Evolutionary conservation across 164 flowering plant genomes (phyloP), one percentile per base, ranked within the genome.

Genomic region (Liriodendron chinense): DNA sequence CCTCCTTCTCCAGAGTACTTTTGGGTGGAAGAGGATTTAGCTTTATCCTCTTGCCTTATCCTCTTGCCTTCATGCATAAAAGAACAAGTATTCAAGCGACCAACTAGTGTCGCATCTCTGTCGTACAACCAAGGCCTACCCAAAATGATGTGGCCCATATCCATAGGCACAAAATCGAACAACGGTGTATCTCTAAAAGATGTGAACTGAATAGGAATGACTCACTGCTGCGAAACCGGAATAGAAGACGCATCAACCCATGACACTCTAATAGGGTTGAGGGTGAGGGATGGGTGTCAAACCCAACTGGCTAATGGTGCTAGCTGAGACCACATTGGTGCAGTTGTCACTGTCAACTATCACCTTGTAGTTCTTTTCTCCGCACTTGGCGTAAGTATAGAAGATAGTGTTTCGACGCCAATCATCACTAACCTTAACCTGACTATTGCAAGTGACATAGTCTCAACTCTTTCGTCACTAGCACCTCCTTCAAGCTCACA

Each of bases 91-190:
- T 69, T 69, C 9, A 22, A 43, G 1, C 53, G 21, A 6, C 53
- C 57, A 7, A 43, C 43, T 5, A 43, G 12, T 6, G 71, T 69
- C 1, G 43, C 22, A 34, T 69, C 71, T 53, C 43, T 3, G 23
- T 69, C 71, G 43, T 16, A 69, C 1, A 69, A 24, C 21, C 57
- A 69, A 16, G 71, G 71, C 71, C 71, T 34, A 20, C 71, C 56
- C 23, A 69, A 69, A 0, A 69, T 69, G n/a, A 69, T 43, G 53
- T 69, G 23, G 18, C 23, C 50, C 3, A 47, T 25, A 69, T 69
- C 71, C 71, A 69, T 69, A n/a, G 24, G 71, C 13, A 66, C 14
- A 1, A 18, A 1, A 57, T 57, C 62, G 1, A 16, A 57, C 62
- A 16, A 57, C 62, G 12, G n/a, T 57, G 16, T 5, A n/a, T 57